Evolutionary conservation across 208 protist species (phyloP), one percentile per base, ranked within the genome.

Genomic region (Leishmania tarentolae): DNA sequence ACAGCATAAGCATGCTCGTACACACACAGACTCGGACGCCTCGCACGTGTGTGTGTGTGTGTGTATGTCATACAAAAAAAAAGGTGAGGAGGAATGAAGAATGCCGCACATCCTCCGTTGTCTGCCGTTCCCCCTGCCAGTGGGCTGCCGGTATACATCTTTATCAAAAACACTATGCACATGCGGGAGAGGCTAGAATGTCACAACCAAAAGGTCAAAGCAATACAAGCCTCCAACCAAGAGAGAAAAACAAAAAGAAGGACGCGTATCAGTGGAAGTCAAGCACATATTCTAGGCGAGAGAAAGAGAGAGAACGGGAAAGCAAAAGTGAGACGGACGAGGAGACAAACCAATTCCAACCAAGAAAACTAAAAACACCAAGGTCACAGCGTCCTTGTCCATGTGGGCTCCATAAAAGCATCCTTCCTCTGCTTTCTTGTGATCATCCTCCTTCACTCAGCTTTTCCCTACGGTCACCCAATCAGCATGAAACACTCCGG

Each of bases 91-190:
- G 59, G 9, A 3, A 47, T 2, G 35, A 21, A 72, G 44, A 21
- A 31, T 1, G 37, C 68, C 47, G 42, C 68, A 50, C 9, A 28
- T 35, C 42, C 31, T 11, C 35, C 21, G 65, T 17, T 31, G 15
- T 70, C 65, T 31, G 31, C 40, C 21, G 65, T 31, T 31, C 42
- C 21, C 31, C 9, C 28, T n/a, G 19, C 42, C 42, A 37, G 68
- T 50, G 68, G 68, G 31, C 42, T 72, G 68, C 68, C 31, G 44
- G 37, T 7, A 72, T 37, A 73, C 47, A 73, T 50, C 46, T 44
- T 73, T 46, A n/a, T 2, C n/a, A n/a, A 80, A 59, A 57, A 42
- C 35, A 59, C 40, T 21, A 24, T 79, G 57, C 40, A 57, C 76
- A 80, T 61, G 44, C 35, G 37, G 42, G 37, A 73, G 47, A 80